A percentile compares a stretch with the other conserved stretches of the same genome.
phyloP scores from a whole-genome alignment of 73 alveolate genomes.

The Uronychia setigera region DNA sequence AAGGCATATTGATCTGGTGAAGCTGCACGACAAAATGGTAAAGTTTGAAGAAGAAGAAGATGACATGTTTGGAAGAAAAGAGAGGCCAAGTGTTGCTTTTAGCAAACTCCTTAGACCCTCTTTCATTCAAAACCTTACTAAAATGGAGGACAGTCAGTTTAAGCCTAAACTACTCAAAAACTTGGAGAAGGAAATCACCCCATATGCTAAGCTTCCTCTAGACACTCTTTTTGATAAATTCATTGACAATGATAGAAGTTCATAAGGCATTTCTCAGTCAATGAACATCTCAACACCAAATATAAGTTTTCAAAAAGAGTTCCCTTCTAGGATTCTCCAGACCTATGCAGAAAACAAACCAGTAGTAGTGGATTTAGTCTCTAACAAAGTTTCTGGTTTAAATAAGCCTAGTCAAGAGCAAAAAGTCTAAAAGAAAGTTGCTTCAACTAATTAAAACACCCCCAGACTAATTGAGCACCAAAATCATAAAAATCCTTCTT shows the following conservation, averaged over 20 bases:
- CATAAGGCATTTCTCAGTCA: background rate
- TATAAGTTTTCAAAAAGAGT: background rate
- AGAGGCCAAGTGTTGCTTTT: background rate
- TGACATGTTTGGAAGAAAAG: background rate
- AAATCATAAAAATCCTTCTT: background rate
- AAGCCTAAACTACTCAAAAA: background rate
- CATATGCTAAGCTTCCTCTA: background rate
- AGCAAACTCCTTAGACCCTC: background rate
- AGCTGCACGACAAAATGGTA: background rate
- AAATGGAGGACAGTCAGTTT: background rate
- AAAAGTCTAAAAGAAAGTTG: background rate
- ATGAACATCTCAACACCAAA: background rate
- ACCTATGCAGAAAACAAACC: too few species aligned
- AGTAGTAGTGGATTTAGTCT: too few species aligned
- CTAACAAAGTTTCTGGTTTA: too few species aligned
- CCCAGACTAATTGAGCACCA: background rate
- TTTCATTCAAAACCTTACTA: background rate
- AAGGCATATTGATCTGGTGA: constrained; percentile 10
- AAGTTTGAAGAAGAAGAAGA: background rate
- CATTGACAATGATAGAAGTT: background rate
- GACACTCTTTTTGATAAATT: background rate
- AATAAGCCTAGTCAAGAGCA: background rate
- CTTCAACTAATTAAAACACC: background rate
- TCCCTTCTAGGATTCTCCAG: too few species aligned
- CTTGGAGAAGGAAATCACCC: background rate